A percentile compares a stretch with the other conserved stretches of the same genome.
Evolutionary conservation across 148 eudicot species (phyloP).

Genomic region (Chenopodium suecicum): DNA sequence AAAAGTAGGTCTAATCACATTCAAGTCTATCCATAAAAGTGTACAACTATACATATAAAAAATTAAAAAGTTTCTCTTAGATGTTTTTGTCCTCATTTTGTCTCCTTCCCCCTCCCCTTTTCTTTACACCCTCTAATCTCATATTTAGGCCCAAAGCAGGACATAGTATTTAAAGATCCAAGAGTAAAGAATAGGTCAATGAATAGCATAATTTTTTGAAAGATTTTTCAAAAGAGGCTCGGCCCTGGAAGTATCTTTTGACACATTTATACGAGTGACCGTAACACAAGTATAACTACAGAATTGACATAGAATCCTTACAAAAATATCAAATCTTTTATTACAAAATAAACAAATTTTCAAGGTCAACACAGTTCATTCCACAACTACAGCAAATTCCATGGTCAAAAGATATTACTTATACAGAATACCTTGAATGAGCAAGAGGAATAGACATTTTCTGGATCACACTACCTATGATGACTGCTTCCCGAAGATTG

Average conservation of each 20-base stretch:
- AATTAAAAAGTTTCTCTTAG: background rate
- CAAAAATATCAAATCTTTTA: no score
- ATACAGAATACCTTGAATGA: conserved; percentile 63
- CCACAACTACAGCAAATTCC: background rate
- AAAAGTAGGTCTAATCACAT: background rate
- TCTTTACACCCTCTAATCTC: background rate
- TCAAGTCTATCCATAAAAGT: background rate
- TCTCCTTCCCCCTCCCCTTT: background rate
- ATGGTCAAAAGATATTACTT: background rate
- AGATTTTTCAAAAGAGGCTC: no score
- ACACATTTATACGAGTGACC: no score
- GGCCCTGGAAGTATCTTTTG: background rate
- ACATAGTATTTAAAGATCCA: background rate
- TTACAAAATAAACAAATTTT: no score
- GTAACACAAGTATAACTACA: background rate
- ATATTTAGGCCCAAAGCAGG: background rate
- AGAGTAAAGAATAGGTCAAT: background rate
- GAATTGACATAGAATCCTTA: background rate
- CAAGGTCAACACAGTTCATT: no score
- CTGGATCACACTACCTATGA: conserved; percentile 69
- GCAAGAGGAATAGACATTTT: conserved; percentile 70
- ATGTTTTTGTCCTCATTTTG: background rate
- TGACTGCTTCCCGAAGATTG: conserved; percentile 80
- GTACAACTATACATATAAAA: background rate
- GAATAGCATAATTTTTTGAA: background rate